These are phyloP conservation scores for Lycium ferocissimum DNA, from an alignment of 257 asterid genomes.

Conservation along the genomic window DNA sequence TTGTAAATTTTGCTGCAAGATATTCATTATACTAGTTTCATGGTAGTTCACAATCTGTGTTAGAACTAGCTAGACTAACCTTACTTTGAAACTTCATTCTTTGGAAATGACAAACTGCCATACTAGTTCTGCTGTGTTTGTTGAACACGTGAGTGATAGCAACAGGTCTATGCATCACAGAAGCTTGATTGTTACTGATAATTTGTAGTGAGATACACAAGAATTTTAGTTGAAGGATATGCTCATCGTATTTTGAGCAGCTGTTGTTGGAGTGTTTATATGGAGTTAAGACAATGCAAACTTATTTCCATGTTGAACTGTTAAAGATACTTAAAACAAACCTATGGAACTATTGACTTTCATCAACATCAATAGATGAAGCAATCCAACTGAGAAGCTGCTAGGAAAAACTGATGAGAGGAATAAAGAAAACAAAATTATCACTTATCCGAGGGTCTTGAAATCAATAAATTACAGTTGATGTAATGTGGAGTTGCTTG, in stretches of 20 bases:
- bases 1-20: background rate
- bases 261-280: background rate
- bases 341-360: background rate
- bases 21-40: background rate
- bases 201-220: background rate
- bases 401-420: background rate
- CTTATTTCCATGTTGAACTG: background rate
- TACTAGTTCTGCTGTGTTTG: background rate
- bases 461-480: background rate
- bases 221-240: background rate
- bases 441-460: background rate
- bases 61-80: conserved; percentile 13
- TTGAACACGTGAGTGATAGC: background rate
- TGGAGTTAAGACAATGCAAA: background rate
- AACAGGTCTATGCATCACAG: background rate
- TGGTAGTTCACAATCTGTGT: background rate
- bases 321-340: background rate
- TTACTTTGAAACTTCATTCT: conserved; percentile 4
- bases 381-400: background rate
- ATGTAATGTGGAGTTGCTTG: background rate
- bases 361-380: background rate
- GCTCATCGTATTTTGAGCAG: background rate
- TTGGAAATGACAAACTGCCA: background rate
- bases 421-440: background rate
- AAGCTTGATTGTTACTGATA: background rate